These are phyloP conservation scores for Silene uniflora DNA, from an alignment of 148 eudicot species.

Conservation along the genomic window DNA sequence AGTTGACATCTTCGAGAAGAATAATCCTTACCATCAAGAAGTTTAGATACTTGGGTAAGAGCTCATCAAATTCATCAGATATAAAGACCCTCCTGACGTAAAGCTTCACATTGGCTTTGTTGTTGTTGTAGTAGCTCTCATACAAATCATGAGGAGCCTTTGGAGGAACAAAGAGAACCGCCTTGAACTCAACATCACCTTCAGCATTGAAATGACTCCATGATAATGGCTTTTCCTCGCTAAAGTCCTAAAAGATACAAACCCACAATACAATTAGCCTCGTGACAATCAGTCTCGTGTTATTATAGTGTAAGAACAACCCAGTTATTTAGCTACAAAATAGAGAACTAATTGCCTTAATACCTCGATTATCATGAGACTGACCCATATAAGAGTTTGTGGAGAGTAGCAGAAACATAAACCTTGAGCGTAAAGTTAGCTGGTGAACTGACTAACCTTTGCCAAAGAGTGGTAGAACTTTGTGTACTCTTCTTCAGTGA, in stretches of 20 bases:
- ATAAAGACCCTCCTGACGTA: conserved; percentile 94
- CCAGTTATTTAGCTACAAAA: too few species aligned
- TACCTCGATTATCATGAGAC: not conserved
- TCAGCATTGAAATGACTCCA: conserved; percentile 99
- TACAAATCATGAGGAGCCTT: conserved; percentile 96
- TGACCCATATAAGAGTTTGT: not conserved
- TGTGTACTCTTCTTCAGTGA: conserved; percentile 90
- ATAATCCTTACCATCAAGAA: conserved; percentile 66
- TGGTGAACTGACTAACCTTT: conserved; percentile 46
- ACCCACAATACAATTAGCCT: not conserved
- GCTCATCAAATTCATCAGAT: conserved; percentile 97
- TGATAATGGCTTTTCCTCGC: conserved; percentile 85
- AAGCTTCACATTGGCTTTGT: conserved; percentile 86
- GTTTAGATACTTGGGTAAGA: conserved; percentile 87
- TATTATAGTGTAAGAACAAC: too few species aligned
- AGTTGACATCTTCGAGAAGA: not conserved
- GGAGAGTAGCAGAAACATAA: not conserved
- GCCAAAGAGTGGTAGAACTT: conserved; percentile 90
- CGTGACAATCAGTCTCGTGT: not conserved
- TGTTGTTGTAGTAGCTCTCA: conserved; percentile 88
- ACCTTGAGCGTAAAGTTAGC: not conserved
- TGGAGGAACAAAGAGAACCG: conserved; percentile 91
- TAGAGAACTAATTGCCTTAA: too few species aligned
- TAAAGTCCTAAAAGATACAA: conserved; percentile 55
- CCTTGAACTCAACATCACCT: conserved; percentile 99